Percentiles rank a stretch among this genome's conserved stretches.
These are phyloP conservation scores for Noccaea caerulescens DNA, from an alignment of 345 rosid species.

Conservation along the genomic window DNA sequence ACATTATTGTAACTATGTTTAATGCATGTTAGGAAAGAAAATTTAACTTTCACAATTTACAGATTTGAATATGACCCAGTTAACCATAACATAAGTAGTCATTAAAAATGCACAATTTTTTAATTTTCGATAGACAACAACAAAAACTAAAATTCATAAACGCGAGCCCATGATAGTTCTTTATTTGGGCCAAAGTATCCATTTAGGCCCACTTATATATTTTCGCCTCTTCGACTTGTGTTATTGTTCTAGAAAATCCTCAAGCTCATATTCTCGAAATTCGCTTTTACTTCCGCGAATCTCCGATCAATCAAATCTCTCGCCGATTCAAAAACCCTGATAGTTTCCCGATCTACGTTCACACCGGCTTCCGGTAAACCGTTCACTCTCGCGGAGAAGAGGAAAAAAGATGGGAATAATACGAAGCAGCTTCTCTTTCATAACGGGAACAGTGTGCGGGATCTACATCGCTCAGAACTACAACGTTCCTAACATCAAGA, in stretches of 20 bases:
- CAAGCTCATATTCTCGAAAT: background rate
- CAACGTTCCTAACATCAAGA: constrained; percentile 79
- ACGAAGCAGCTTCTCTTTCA: constrained; percentile 63
- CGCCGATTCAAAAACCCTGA: constrained; percentile 22
- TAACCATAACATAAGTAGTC: background rate
- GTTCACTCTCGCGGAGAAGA: constrained; percentile 8
- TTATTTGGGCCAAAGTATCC: background rate
- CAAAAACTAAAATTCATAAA: too few species aligned
- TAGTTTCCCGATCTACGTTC: background rate
- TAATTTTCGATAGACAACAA: background rate
- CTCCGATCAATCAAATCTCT: constrained; percentile 16
- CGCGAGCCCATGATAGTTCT: constrained; percentile 26
- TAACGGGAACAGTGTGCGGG: constrained; percentile 67
- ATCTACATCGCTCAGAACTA: constrained; percentile 89
- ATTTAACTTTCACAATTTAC: background rate
- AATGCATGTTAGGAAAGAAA: background rate
- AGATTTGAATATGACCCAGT: constrained; percentile 26
- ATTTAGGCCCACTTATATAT: constrained; percentile 7
- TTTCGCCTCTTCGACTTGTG: background rate
- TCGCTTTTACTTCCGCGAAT: background rate
- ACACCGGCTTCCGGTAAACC: constrained; percentile 1
- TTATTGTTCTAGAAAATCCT: background rate
- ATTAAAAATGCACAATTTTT: background rate
- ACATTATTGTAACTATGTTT: background rate
- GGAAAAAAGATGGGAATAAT: constrained; percentile 68